These are phyloP conservation scores for Colletotrichum lupini DNA, from an alignment of 2,329 filamentous ascomycete species.

Conservation along the genomic window DNA sequence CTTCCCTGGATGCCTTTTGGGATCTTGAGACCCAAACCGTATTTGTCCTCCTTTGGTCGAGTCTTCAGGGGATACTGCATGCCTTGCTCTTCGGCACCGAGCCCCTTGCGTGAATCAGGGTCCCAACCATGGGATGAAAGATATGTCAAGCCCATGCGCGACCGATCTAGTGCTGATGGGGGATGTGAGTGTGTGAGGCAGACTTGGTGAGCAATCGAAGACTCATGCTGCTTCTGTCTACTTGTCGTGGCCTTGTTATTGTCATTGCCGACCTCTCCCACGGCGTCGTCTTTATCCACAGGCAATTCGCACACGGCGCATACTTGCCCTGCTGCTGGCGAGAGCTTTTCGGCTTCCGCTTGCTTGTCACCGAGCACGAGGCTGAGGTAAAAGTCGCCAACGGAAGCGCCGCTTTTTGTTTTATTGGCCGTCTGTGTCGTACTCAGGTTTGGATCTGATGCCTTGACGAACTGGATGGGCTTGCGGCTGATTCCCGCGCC, in stretches of 20 bases:
- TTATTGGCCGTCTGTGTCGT: constrained; percentile 42
- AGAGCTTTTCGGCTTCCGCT: constrained; percentile 1
- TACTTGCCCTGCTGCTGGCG: constrained; percentile 5
- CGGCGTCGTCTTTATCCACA: constrained; percentile 40
- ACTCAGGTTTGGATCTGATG: constrained; percentile 51
- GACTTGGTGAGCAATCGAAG: constrained; percentile 77
- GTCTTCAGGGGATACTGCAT: constrained; percentile 81
- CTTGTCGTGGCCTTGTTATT: constrained; percentile 40
- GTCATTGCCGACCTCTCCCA: constrained; percentile 7
- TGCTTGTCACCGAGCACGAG: constrained; percentile 65
- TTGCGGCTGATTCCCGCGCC: constrained; percentile 67
- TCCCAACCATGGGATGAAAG: constrained; percentile 79
- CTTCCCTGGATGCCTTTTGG: constrained; percentile 53
- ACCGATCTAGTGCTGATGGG: constrained; percentile 77
- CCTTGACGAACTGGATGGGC: constrained; percentile 67
- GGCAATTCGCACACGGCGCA: constrained; percentile 52
- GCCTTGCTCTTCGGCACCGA: constrained; percentile 78
- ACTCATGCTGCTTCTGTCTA: constrained; percentile 61
- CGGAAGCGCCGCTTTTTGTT: constrained; percentile 41
- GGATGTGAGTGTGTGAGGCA: constrained; percentile 76
- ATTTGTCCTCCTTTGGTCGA: constrained; percentile 76
- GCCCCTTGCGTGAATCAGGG: constrained; percentile 75
- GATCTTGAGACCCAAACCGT: constrained; percentile 74
- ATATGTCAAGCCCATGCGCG: constrained; percentile 75
- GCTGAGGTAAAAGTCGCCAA: constrained; percentile 73